Evolutionary conservation across 805 yeast genomes (phyloP).

Genomic region (Metschnikowia reukaufii): DNA sequence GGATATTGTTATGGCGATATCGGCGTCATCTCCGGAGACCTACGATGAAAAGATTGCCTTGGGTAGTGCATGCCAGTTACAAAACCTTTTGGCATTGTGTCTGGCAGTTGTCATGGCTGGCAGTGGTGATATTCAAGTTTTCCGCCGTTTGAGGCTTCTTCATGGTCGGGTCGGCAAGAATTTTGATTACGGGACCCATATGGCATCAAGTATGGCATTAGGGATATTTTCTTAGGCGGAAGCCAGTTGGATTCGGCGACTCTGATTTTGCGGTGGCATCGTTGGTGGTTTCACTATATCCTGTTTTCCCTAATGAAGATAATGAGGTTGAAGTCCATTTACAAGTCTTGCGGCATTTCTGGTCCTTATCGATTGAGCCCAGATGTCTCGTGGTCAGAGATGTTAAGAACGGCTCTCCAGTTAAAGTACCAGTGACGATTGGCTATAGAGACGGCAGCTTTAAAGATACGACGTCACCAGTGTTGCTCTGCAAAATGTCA

Average conservation of each 20-base stretch:
- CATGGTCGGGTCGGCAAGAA: constrained; percentile 56
- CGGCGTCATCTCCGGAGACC: constrained; percentile 42
- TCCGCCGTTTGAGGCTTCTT: constrained; percentile 68
- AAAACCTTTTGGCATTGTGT: constrained; percentile 62
- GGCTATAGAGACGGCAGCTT: constrained; percentile 38
- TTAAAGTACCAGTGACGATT: constrained; percentile 46
- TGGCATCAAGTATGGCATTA: constrained; percentile 76
- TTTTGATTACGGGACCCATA: constrained; percentile 64
- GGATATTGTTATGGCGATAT: constrained; percentile 49
- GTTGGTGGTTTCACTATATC: constrained; percentile 74
- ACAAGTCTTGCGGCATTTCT: constrained; percentile 85
- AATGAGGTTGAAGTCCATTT: constrained; percentile 58
- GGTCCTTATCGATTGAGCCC: constrained; percentile 82
- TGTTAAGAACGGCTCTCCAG: constrained; percentile 57
- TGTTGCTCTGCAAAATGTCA: constrained; percentile 61
- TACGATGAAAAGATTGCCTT: constrained; percentile 61
- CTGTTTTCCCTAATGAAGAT: constrained; percentile 56
- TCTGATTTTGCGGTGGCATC: constrained; percentile 66
- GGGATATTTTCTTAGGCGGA: constrained; percentile 88
- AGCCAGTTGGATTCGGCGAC: constrained; percentile 80
- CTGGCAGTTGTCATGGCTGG: constrained; percentile 83
- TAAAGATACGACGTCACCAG: constrained; percentile 52
- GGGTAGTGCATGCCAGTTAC: constrained; percentile 53
- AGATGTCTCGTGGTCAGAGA: constrained; percentile 80
- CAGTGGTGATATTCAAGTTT: constrained; percentile 78